Base-by-base conservation (phyloP, 345 rosid species). In the Corchorus capsularis region DNA sequence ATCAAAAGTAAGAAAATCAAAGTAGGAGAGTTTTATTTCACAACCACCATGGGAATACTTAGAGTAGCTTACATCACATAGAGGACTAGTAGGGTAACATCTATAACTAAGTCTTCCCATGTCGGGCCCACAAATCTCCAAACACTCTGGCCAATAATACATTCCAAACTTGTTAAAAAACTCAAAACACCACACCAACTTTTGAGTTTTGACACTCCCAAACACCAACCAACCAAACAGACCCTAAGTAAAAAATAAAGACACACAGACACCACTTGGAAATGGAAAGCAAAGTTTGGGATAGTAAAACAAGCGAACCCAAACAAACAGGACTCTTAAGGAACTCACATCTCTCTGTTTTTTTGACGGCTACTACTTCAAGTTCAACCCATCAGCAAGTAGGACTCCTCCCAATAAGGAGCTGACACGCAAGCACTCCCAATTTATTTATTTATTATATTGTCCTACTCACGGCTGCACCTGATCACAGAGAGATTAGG, bases 321-420 rank as follows among this genome's bases (percentile, higher is more conserved):
- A 9, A 20, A 8, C 66, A 60, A 69, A 50, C 74, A 71, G 32
- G 20, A 47, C 2, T 27, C 53, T 13, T 37, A 5, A 39, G 35
- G 34, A 20, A 20, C 79, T 80, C 72, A 78, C 88, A 87, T 85
- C 85, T 70, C 81, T 11, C 14, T n/a, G 32, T 46, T 9, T 19
- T 19, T 5, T 27, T 3, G 6, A 4, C 8, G 1, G 1, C 39
- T 47, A 49, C 46, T 3, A 5, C 12, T 59, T 62, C 57, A 46
- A 5, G 12, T 59, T 62, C 57, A 46, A 19, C 43, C 72, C 80
- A 57, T 37, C 34, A 5, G 19, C 67, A 20, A 52, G 61, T 54
- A 52, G 55, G 73, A 7, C 59, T 15, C 27, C n/a, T n/a, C 27
- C 59, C 37, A 53, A n/a, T 10, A 9, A 19, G 52, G 17, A 45